A percentile compares a stretch with the other conserved stretches of the same genome.
Conservation (phyloP, 257 asterid genomes). For the Phtheirospermum japonicum region DNA sequence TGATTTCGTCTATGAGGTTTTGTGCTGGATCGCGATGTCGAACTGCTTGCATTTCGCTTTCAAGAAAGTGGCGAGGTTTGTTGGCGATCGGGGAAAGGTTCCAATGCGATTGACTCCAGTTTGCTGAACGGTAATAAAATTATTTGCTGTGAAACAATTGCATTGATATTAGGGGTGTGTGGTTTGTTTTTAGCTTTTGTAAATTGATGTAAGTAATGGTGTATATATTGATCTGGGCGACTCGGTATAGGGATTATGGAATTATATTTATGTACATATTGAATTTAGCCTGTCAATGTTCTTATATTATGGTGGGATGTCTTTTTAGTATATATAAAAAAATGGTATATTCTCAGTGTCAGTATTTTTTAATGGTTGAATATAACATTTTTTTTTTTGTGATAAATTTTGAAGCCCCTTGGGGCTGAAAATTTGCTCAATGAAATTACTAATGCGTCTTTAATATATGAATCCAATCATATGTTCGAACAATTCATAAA, state of each 20-base stretch:
- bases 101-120: conserved; percentile 46
- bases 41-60: conserved; percentile 80
- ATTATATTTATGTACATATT: conserved; percentile 26
- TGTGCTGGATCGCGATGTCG: conserved; percentile 70
- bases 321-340: too few relatives aligned
- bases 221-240: conserved; percentile 17
- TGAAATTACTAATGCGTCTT: too few relatives aligned
- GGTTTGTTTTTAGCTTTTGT: conserved; percentile 7
- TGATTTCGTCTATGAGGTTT: conserved; percentile 78
- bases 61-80: conserved; percentile 64
- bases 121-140: conserved; percentile 44
- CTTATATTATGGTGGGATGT: not conserved
- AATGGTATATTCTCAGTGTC: too few relatives aligned
- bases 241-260: conserved; percentile 4
- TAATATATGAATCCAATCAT: too few relatives aligned
- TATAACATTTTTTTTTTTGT: too few relatives aligned
- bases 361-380: too few relatives aligned
- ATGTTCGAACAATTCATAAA: too few relatives aligned
- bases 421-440: too few relatives aligned
- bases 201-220: conserved; percentile 32
- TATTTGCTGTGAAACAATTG: not conserved
- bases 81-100: conserved; percentile 60
- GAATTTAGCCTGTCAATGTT: not conserved
- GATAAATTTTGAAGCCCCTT: too few relatives aligned
- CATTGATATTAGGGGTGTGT: too few relatives aligned